Evolutionary conservation across 805 yeast genomes (phyloP).

Genomic region (Starmerella apis): DNA sequence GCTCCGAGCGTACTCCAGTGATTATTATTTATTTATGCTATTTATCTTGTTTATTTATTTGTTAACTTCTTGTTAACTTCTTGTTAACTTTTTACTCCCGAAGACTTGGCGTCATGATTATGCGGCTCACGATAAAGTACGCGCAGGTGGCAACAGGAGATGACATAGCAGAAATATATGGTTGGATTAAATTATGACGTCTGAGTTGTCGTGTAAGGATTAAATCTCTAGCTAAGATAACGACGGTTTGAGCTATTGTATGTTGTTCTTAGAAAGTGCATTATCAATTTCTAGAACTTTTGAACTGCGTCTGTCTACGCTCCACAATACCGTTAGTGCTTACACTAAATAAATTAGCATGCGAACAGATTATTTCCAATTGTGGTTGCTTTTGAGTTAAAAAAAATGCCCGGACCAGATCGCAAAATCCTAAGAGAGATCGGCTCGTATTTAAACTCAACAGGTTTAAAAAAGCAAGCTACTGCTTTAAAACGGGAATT

Average conservation of each 20-base stretch:
- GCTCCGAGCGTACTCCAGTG: not conserved
- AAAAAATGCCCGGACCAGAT: conserved; percentile 16
- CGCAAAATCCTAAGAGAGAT: conserved; percentile 28
- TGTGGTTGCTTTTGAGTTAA: not conserved
- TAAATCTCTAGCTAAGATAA: too few relatives aligned
- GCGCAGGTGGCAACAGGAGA: not conserved
- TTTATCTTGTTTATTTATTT: not conserved
- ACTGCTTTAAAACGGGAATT: conserved; percentile 28
- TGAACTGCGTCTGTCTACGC: not conserved
- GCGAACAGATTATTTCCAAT: not conserved
- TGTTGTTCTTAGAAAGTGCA: too few relatives aligned
- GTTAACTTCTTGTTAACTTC: too few relatives aligned
- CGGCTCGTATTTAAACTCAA: conserved; percentile 27
- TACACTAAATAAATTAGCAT: not conserved
- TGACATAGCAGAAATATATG: not conserved
- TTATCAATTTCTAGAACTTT: not conserved
- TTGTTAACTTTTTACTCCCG: too few relatives aligned
- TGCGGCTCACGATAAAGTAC: not conserved
- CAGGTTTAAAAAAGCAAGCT: conserved; percentile 30
- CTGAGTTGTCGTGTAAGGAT: too few relatives aligned
- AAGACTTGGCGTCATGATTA: too few relatives aligned
- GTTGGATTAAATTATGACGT: not conserved
- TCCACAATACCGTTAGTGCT: not conserved
- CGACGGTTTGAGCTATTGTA: too few relatives aligned
- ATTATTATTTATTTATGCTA: not conserved